These are phyloP conservation scores for Cordyceps cicadae DNA, from an alignment of 2,329 filamentous ascomycete genomes.

Conservation along the genomic window DNA sequence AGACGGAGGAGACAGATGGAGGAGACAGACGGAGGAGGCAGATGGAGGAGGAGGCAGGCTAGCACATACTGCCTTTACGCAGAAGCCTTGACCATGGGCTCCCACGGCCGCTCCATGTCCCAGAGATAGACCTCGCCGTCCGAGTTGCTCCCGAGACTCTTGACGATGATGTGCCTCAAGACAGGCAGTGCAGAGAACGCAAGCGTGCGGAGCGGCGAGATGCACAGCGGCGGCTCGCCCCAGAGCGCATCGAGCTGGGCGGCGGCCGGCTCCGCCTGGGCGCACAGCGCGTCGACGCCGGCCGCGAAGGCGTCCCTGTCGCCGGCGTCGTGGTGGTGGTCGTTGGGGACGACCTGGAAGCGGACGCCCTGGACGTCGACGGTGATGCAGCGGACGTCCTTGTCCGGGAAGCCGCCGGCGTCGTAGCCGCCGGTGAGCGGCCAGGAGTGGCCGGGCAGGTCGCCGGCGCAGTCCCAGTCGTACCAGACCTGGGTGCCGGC, in stretches of 20 bases:
- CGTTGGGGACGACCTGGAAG: constrained; percentile 32
- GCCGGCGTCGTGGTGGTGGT: constrained; percentile 26
- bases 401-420: constrained; percentile 27
- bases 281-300: constrained; percentile 27
- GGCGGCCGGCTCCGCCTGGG: constrained; percentile 21
- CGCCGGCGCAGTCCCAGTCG: constrained; percentile 31
- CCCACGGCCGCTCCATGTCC: constrained; percentile 33
- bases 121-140: constrained; percentile 32
- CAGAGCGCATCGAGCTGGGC: constrained; percentile 21
- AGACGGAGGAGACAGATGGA: not conserved
- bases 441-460: constrained; percentile 29
- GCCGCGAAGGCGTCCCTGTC: constrained; percentile 25
- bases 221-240: constrained; percentile 19
- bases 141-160: constrained; percentile 24
- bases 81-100: constrained; percentile 33
- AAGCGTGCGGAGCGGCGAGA: constrained; percentile 19
- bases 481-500: constrained; percentile 34
- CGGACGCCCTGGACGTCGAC: constrained; percentile 32
- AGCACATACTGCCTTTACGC: constrained; percentile 17
- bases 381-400: constrained; percentile 26
- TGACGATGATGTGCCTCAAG: constrained; percentile 30
- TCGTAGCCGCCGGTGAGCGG: constrained; percentile 25
- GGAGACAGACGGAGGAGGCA: not conserved
- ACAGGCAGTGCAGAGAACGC: constrained; percentile 21
- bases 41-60: not conserved